Evolutionary conservation across 106 monocot genomes (phyloP).

Genomic region (Iris macrosiphon): DNA sequence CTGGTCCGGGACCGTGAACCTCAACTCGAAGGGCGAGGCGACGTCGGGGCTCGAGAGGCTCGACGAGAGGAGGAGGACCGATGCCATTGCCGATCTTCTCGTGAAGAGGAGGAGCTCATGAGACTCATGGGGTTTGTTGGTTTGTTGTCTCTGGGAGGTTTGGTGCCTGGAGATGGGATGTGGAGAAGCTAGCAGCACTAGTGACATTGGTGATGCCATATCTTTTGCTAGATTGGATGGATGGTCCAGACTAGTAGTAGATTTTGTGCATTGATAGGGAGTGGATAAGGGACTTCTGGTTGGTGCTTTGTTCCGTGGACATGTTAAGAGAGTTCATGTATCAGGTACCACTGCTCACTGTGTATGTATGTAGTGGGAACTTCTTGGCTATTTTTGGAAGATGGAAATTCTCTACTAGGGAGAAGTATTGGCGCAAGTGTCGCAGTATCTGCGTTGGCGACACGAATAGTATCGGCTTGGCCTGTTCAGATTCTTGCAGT

Average conservation of each 20-base stretch:
- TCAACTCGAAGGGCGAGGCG: constrained; percentile 32
- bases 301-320: no score
- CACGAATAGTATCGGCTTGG: no score
- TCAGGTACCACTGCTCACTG: no score
- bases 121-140: background rate
- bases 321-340: no score
- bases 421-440: no score
- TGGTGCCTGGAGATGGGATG: background rate
- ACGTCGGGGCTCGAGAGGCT: background rate
- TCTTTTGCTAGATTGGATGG: background rate
- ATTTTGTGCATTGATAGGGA: background rate
- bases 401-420: no score
- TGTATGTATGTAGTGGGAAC: no score
- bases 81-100: constrained; percentile 9
- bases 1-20: constrained; percentile 44
- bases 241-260: constrained; percentile 1
- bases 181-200: background rate
- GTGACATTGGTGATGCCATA: background rate
- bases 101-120: background rate
- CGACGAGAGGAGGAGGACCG: constrained; percentile 1
- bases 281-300: constrained; percentile 4
- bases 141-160: background rate
- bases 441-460: no score
- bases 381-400: no score
- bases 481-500: no score